These are phyloP conservation scores for Rugosomyces carneus DNA, from an alignment of 1,284 basidiomycete species.

Conservation along the genomic window DNA sequence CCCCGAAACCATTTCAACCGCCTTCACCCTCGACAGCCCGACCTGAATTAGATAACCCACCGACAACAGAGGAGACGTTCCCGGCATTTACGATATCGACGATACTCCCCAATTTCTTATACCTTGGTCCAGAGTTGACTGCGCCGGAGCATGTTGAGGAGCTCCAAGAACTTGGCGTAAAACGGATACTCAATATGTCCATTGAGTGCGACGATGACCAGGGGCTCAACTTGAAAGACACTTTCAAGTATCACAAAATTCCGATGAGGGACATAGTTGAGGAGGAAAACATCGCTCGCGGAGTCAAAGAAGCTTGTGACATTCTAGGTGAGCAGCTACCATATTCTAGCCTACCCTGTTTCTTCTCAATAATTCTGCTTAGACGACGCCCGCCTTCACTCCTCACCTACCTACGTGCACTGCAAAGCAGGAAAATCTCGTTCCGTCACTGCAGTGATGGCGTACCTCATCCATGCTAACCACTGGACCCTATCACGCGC, in stretches of 20 bases:
- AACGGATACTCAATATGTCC: constrained; percentile 87
- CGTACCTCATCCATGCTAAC: constrained; percentile 94
- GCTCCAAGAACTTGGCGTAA: constrained; percentile 73
- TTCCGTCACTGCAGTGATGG: constrained; percentile 95
- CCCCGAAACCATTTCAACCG: constrained; percentile 32
- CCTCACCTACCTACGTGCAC: constrained; percentile 88
- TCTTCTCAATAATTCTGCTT: constrained; percentile 3
- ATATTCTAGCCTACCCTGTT: not conserved
- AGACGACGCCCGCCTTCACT: constrained; percentile 90
- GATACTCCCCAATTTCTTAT: constrained; percentile 88
- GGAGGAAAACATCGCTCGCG: constrained; percentile 82
- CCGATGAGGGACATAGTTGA: constrained; percentile 95
- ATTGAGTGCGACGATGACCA: constrained; percentile 83
- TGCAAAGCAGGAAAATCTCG: constrained; percentile 96
- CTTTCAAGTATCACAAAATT: constrained; percentile 79
- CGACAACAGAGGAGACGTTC: constrained; percentile 49
- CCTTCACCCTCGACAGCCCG: constrained; percentile 58
- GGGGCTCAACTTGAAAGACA: constrained; percentile 55
- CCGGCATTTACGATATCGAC: constrained; percentile 74
- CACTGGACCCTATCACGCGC: constrained; percentile 91
- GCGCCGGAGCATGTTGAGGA: constrained; percentile 67
- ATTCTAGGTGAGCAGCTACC: constrained; percentile 64
- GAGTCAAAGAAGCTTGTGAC: constrained; percentile 79
- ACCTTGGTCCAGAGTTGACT: constrained; percentile 86
- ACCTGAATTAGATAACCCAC: constrained; percentile 41